Evolutionary conservation across 1,139 yeast genomes (phyloP), one percentile per base, ranked within the genome.

Genomic region (Kodamaea suecica): DNA sequence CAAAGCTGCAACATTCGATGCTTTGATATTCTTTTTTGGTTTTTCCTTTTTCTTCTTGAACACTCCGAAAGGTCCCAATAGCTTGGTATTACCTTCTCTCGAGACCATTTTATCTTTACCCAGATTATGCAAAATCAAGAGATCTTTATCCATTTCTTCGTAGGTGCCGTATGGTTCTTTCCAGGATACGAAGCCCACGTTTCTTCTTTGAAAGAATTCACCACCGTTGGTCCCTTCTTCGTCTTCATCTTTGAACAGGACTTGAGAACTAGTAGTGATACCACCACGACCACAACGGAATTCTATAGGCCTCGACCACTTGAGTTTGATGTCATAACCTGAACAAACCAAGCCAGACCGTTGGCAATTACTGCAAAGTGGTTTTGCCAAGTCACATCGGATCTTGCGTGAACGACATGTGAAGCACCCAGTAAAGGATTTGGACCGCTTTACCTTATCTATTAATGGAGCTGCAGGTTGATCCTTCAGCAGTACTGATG

Each of bases 51-150:
- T 11, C 4, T 44, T 44, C 20, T 44, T 45, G 49, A 88, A 86
- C 1, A 85, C 95, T 1, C 95, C 95, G 63, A 87, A 88, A 8
- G 95, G 95, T 0, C 95, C 95, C 35, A 75, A 59, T 10, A 76
- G 54, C 59, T 76, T 72, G 0, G 94, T 81, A 39, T 72, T 70
- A 2, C 67, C 66, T 20, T 61, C 62, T 4, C 34, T 35, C 14
- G 48, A 47, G 1, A 62, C 66, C 34, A 73, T 56, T 3, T 50
- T 44, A 35, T 65, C 66, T 23, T 57, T 53, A 7, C 70, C 66
- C 4, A 82, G 76, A 20, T 74, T 63, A 48, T 84, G 85, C 20
- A 87, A 61, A 8, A 72, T 61, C 5, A 78, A 73, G 34, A 88
- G 63, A 47, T 84, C 88, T 30, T 68, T 63, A 53, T 87, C 95